Evolutionary conservation across 345 rosid genomes (phyloP), one percentile per base, ranked within the genome.

Genomic region (Cardiospermum halicacabum): DNA sequence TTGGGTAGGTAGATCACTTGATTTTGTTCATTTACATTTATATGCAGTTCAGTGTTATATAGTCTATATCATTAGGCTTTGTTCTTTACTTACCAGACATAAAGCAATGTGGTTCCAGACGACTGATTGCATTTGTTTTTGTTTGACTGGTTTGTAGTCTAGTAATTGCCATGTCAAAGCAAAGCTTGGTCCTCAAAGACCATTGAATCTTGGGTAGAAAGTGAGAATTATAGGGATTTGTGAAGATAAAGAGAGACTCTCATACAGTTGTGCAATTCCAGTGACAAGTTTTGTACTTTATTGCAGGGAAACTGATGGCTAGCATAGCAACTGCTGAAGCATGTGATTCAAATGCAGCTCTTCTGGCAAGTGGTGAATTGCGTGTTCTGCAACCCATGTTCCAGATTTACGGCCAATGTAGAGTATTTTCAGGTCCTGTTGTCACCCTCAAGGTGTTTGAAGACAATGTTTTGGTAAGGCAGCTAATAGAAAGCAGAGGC

Each of bases 381-480:
- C 81, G 92, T 0, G 90, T 84, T 36, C 72, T 93, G 61, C 81
- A 85, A 40, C 96, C 94, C 3, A 25, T 77, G 22, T 93, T 90
- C 85, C 84, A 83, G 68, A 77, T 77, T 19, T 93, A 88, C 27
- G 98, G 97, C 5, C 92, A 85, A 65, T 75, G 78, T 25, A 70
- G 81, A 25, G 65, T 74, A 39, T 93, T 93, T 77, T 81, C 87
- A 0, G 96, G 98, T 27, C 92, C 92, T 13, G 50, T 90, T 51
- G 82, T 81, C 61, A 93, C 97, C 1, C 72, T 90, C 6, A 90
- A 88, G 77, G 88, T 88, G 53, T 88, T 90, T 7, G 97, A 90
- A 79, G 94, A 93, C 86, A 90, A 93, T 30, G 90, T 90, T 10
- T 64, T 90, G 43, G 92, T 89, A 11, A 72, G 96, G 42, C 81